A percentile compares a stretch with the other conserved stretches of the same genome.
Evolutionary conservation across 495 filamentous ascomycete species (phyloP).

Genomic region (Annulohypoxylon nitens): DNA sequence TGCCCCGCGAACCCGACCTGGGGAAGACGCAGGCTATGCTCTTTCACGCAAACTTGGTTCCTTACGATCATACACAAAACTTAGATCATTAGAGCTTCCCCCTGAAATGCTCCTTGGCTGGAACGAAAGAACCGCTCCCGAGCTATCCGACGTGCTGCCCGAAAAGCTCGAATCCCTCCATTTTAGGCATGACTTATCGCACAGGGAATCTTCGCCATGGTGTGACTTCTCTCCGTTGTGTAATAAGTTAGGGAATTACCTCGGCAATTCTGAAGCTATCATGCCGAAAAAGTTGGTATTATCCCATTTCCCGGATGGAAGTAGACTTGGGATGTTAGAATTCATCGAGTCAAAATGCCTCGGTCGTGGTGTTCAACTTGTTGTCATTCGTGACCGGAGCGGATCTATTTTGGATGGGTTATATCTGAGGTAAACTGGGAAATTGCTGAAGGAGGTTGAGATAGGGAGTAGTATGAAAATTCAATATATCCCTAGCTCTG

Average conservation of each 20-base stretch:
- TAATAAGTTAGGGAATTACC: background rate
- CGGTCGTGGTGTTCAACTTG: background rate
- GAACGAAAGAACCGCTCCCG: background rate
- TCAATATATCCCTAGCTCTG: too few relatives aligned
- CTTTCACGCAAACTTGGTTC: background rate
- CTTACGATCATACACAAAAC: background rate
- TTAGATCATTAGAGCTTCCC: conserved; percentile 1
- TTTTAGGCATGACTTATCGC: conserved; percentile 7
- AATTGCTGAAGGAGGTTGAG: too few relatives aligned
- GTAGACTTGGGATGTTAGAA: background rate
- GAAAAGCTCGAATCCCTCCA: background rate
- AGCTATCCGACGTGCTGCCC: background rate
- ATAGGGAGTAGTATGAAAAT: too few relatives aligned
- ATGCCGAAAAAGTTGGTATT: background rate
- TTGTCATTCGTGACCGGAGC: background rate
- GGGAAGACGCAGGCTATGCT: background rate
- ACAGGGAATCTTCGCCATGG: conserved; percentile 32
- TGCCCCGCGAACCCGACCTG: background rate
- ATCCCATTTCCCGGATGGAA: background rate
- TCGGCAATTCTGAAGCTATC: background rate
- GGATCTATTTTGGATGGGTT: background rate
- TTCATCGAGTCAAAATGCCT: background rate
- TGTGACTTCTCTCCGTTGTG: background rate
- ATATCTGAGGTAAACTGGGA: background rate
- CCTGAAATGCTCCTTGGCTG: conserved; percentile 2